phyloP scores from a whole-genome alignment of 2,329 filamentous ascomycete species.

The Nemania serpens region DNA sequence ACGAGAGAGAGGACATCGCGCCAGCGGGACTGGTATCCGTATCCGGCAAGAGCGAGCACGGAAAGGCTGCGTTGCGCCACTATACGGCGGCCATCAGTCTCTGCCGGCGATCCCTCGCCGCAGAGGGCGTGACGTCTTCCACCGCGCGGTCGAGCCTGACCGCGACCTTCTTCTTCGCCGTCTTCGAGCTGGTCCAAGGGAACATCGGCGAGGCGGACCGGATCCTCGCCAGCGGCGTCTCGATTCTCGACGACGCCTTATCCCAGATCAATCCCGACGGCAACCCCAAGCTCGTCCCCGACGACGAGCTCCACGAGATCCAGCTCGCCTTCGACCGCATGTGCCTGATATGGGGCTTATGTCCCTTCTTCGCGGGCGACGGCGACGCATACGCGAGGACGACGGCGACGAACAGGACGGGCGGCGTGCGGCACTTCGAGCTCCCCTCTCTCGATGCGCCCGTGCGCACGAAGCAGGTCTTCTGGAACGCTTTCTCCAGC shows the following conservation, averaged over 20 bases:
- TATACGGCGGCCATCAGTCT: constrained; percentile 32
- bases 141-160: constrained; percentile 27
- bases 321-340: constrained; percentile 32
- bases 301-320: constrained; percentile 25
- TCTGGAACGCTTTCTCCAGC: constrained; percentile 31
- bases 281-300: constrained; percentile 14
- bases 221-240: constrained; percentile 24
- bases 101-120: constrained; percentile 22
- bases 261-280: constrained; percentile 10
- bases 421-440: not conserved
- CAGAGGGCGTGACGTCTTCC: constrained; percentile 23
- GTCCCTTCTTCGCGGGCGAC: constrained; percentile 31
- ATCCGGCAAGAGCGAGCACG: constrained; percentile 11
- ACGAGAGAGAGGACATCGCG: not conserved
- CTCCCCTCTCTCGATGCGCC: constrained; percentile 24
- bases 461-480: constrained; percentile 19
- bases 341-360: constrained; percentile 31
- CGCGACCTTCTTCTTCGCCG: constrained; percentile 32
- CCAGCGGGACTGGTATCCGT: not conserved
- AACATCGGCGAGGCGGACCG: constrained; percentile 29
- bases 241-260: constrained; percentile 27
- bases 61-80: constrained; percentile 26
- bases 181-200: constrained; percentile 33
- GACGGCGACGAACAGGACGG: too few species aligned
- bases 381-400: constrained; percentile 5